These are phyloP conservation scores for Pterulicium gracile DNA, from an alignment of 1,284 basidiomycete genomes.

Conservation along the genomic window DNA sequence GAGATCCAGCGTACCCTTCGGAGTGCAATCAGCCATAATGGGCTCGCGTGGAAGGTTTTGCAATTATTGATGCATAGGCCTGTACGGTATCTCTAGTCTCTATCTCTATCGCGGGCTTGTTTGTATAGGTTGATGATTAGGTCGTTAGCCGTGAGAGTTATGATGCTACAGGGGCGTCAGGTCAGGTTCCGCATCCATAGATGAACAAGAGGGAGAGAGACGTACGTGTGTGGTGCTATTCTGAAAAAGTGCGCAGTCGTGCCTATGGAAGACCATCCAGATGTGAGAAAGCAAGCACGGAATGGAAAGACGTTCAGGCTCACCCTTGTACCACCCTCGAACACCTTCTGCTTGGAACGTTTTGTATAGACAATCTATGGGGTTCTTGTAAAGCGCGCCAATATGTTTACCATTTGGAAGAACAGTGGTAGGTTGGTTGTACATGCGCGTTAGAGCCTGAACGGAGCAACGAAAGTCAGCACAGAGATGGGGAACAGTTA, in stretches of 20 bases:
- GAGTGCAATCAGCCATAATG: too few relatives aligned
- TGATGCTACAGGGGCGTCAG: constrained; percentile 45
- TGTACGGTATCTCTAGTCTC: too few relatives aligned
- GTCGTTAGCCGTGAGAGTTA: constrained; percentile 83
- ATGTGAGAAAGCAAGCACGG: background rate
- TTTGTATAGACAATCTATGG: constrained; percentile 95
- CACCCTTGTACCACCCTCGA: constrained; percentile 87
- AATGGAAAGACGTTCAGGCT: constrained; percentile 1
- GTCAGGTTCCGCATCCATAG: background rate
- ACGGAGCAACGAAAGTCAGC: constrained; percentile 5
- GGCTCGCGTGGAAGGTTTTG: too few relatives aligned
- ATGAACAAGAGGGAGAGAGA: background rate
- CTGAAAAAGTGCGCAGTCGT: constrained; percentile 87
- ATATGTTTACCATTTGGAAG: constrained; percentile 66
- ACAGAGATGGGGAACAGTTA: constrained; percentile 7
- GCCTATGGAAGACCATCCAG: constrained; percentile 30
- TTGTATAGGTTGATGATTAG: constrained; percentile 72
- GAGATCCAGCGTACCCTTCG: too few relatives aligned
- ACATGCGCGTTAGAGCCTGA: constrained; percentile 87
- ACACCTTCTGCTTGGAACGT: constrained; percentile 88
- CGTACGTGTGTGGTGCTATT: constrained; percentile 87
- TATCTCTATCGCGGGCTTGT: constrained; percentile 15
- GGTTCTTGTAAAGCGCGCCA: constrained; percentile 82
- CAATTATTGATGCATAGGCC: too few relatives aligned
- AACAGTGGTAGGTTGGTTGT: constrained; percentile 82